A percentile compares a stretch with the other conserved stretches of the same genome.
phyloP scores from a whole-genome alignment of 176 grass and related monocot genomes.

The Tillandsia leiboldiana region DNA sequence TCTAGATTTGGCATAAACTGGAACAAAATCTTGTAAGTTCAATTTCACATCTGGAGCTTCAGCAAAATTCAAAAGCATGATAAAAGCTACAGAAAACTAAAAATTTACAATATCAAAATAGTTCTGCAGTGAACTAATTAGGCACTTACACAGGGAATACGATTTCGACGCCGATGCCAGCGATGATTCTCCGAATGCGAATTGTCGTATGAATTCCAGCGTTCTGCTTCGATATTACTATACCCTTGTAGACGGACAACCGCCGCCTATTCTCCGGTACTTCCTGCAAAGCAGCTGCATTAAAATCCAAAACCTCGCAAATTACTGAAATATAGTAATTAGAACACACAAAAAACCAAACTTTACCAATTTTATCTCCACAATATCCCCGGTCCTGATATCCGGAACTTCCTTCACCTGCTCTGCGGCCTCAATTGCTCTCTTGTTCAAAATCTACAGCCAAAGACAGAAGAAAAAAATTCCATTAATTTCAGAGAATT shows the following conservation, averaged over 20 bases:
- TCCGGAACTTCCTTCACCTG: conserved; percentile 75
- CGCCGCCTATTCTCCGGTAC: conserved; percentile 78
- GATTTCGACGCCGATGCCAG: conserved; percentile 88
- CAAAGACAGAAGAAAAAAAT: conserved; percentile 6
- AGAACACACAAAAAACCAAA: conserved; percentile 1
- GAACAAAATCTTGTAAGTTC: no score
- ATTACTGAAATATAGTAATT: conserved; percentile 6
- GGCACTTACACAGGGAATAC: conserved; percentile 95
- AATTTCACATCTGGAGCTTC: no score
- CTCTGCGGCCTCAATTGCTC: conserved; percentile 68
- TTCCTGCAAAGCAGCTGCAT: conserved; percentile 41
- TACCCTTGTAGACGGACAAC: conserved; percentile 81
- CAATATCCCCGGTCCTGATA: conserved; percentile 80
- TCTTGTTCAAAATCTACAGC: conserved; percentile 81
- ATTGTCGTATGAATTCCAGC: conserved; percentile 89
- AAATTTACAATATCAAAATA: not conserved
- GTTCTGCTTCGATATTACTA: conserved; percentile 91
- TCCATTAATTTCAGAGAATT: not conserved
- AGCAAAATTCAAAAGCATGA: no score
- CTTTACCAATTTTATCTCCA: conserved; percentile 87
- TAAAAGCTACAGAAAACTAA: not conserved
- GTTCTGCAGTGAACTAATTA: not conserved
- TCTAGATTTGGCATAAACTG: not conserved
- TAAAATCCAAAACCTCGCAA: conserved; percentile 4
- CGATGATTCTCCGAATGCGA: conserved; percentile 84